Evolutionary conservation across 2,329 filamentous ascomycete species (phyloP).

Genomic region (Aspergillus sojae): DNA sequence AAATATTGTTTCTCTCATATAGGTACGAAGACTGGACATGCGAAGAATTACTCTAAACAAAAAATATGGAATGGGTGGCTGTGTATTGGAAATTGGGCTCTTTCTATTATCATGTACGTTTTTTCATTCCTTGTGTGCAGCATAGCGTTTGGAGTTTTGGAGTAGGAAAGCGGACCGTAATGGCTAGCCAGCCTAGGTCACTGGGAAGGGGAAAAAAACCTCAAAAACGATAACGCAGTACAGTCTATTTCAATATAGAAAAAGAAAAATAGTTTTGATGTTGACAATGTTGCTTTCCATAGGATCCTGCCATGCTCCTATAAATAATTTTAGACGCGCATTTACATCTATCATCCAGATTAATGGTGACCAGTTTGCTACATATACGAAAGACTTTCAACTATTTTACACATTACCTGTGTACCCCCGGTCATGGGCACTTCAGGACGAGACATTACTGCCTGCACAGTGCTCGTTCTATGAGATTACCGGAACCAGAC

Average conservation of each 20-base stretch:
- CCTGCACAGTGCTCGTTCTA: background rate
- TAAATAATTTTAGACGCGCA: constrained; percentile 1
- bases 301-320: background rate
- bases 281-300: constrained; percentile 7
- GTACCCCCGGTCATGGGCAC: background rate
- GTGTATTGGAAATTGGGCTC: constrained; percentile 22
- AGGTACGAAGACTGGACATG: constrained; percentile 99
- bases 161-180: constrained; percentile 22
- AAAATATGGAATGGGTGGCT: constrained; percentile 15
- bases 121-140: constrained; percentile 27
- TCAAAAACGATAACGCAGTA: constrained; percentile 19
- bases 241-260: constrained; percentile 15
- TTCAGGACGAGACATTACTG: background rate
- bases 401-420: background rate
- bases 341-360: background rate
- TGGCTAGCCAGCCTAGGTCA: constrained; percentile 18
- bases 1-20: constrained; percentile 14
- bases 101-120: constrained; percentile 26
- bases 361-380: background rate
- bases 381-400: background rate
- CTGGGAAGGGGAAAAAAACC: constrained; percentile 14
- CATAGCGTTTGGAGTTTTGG: constrained; percentile 48
- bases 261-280: constrained; percentile 19
- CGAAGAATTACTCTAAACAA: constrained; percentile 75
- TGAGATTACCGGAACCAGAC: background rate